Percentiles rank a stretch among this genome's conserved stretches.
Conservation (phyloP, 441 rosid genomes). For the Gossypium trilobum region DNA sequence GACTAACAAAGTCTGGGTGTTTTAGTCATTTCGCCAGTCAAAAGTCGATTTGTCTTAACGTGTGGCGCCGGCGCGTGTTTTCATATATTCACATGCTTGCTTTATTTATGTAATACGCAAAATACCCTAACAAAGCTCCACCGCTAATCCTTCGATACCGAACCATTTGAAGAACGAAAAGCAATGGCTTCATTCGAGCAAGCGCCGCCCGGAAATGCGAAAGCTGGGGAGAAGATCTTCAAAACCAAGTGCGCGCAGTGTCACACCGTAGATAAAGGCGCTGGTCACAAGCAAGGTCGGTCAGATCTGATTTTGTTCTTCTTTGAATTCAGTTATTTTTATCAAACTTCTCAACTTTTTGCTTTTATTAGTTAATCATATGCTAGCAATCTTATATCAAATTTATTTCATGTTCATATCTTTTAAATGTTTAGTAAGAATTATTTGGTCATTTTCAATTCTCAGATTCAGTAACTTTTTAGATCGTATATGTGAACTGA, state of each 20-base stretch:
- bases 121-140: background rate
- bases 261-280: conserved; percentile 26
- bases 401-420: background rate
- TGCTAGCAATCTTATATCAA: background rate
- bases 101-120: background rate
- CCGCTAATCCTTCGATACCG: background rate
- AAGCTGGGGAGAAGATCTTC: conserved; percentile 43
- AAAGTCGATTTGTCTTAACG: background rate
- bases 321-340: background rate
- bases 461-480: background rate
- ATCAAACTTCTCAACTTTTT: background rate
- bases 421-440: background rate
- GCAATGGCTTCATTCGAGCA: conserved; percentile 31
- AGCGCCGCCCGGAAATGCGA: conserved; percentile 34
- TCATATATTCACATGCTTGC: background rate
- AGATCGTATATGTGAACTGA: background rate
- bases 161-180: background rate
- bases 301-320: background rate
- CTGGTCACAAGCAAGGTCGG: conserved; percentile 45
- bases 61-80: background rate
- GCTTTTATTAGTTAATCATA: background rate
- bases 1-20: too few species aligned
- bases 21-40: background rate
- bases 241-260: conserved; percentile 33
- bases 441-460: background rate